A percentile compares a stretch with the other conserved stretches of the same genome.
phyloP scores from a whole-genome alignment of 768 basidiomycete species.

The Suillus americanus region DNA sequence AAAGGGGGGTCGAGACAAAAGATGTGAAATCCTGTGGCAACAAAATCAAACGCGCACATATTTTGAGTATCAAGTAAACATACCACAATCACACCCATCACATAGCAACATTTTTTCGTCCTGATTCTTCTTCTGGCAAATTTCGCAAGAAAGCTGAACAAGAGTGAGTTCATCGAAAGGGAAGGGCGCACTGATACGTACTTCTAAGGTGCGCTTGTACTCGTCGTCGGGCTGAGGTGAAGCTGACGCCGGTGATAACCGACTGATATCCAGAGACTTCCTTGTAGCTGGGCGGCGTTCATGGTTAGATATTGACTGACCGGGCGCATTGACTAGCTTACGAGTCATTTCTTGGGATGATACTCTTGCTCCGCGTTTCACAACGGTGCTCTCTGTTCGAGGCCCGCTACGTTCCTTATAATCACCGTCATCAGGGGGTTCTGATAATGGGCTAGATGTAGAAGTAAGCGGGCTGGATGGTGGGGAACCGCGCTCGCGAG shows the following conservation, averaged over 20 bases:
- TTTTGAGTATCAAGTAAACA: conserved; percentile 20
- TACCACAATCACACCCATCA: conserved; percentile 83
- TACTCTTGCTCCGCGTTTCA: conserved; percentile 54
- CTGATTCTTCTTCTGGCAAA: conserved; percentile 86
- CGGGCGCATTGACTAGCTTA: conserved; percentile 22
- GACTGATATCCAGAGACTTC: conserved; percentile 22
- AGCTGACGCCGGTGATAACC: conserved; percentile 23
- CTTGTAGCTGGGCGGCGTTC: conserved; percentile 34
- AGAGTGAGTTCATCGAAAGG: conserved; percentile 20
- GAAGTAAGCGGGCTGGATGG: conserved; percentile 77
- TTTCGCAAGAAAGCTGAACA: conserved; percentile 81
- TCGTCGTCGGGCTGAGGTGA: conserved; percentile 34
- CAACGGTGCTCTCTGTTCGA: conserved; percentile 38
- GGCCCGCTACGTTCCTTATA: conserved; percentile 51
- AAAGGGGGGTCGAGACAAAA: conserved; percentile 95
- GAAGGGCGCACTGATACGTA: conserved; percentile 32
- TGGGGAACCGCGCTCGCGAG: conserved; percentile 51
- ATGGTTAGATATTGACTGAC: background rate
- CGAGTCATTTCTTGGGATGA: conserved; percentile 48
- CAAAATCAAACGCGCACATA: conserved; percentile 14
- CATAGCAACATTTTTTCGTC: conserved; percentile 92
- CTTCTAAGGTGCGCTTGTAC: conserved; percentile 51
- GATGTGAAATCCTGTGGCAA: conserved; percentile 83
- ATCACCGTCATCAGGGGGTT: conserved; percentile 78
- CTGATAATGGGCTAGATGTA: conserved; percentile 76